Conservation (phyloP, 2,329 filamentous ascomycete genomes). For the Trichoderma polysporum region DNA sequence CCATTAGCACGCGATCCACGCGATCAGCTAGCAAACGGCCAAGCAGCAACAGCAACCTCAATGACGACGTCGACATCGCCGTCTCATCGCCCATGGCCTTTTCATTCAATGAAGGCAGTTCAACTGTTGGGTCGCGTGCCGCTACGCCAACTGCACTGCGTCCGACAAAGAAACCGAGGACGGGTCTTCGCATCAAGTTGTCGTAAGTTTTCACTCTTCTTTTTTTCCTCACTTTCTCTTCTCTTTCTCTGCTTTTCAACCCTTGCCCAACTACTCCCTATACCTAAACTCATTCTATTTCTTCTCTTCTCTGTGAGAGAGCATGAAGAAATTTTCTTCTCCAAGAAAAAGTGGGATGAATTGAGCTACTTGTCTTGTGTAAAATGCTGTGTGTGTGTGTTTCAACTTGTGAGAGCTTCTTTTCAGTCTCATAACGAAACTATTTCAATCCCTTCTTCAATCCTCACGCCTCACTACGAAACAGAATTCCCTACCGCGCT, state of each 20-base stretch:
- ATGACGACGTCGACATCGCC: slow-evolving; percentile 55
- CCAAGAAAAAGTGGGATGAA: not conserved
- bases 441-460: not conserved
- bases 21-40: slow-evolving; percentile 54
- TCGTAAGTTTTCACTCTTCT: slow-evolving; percentile 53
- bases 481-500: not conserved
- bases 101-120: slow-evolving; percentile 48
- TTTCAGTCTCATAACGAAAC: not conserved
- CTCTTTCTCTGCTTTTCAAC: not conserved
- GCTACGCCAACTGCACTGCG: slow-evolving; percentile 58
- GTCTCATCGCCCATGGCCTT: slow-evolving; percentile 51
- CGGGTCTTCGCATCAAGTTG: slow-evolving; percentile 64
- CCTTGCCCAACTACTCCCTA: not conserved
- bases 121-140: slow-evolving; percentile 56
- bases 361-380: not conserved
- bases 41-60: slow-evolving; percentile 30
- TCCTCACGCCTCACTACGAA: not conserved
- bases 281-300: not conserved
- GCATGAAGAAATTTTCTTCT: not conserved
- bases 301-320: not conserved
- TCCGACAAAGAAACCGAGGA: slow-evolving; percentile 59
- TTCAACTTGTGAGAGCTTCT: not conserved
- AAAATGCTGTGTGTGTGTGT: not conserved
- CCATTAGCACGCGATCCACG: slow-evolving; percentile 44
- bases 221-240: not conserved